phyloP scores from a whole-genome alignment of 106 monocot genomes.

The Allium sativum region DNA sequence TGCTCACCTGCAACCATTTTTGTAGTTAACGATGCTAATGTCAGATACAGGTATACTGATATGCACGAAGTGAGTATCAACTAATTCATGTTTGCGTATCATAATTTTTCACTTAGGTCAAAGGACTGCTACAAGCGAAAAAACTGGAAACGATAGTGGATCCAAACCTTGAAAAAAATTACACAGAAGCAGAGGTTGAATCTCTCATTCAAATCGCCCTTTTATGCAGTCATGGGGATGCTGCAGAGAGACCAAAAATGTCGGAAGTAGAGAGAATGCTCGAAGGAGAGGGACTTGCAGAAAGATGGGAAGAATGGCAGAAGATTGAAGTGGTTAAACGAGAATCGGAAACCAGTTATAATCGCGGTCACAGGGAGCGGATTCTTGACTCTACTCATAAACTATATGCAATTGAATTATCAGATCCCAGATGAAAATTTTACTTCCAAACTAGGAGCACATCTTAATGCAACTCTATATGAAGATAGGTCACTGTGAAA shows the following conservation, averaged over 20 bases:
- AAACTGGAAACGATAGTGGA: constrained; percentile 57
- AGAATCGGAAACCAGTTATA: constrained; percentile 53
- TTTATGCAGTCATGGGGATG: constrained; percentile 51
- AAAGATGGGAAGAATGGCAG: constrained; percentile 81
- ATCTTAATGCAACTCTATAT: neutral
- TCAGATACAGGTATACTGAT: neutral
- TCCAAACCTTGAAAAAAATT: constrained; percentile 41
- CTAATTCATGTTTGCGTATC: neutral
- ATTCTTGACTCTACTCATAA: constrained; percentile 57
- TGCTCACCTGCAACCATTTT: too few species aligned
- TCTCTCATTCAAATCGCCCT: constrained; percentile 65
- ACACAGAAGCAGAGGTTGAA: constrained; percentile 57
- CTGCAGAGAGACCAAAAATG: constrained; percentile 62
- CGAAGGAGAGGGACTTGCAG: constrained; percentile 64
- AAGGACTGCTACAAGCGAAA: constrained; percentile 71
- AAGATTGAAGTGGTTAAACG: constrained; percentile 67
- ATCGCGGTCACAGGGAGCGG: constrained; percentile 59
- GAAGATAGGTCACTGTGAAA: too few species aligned
- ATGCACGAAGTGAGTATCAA: neutral
- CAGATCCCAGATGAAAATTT: constrained; percentile 47
- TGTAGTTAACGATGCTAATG: too few species aligned
- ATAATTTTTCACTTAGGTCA: constrained; percentile 37
- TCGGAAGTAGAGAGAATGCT: constrained; percentile 74
- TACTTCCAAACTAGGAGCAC: neutral
- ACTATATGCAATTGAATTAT: constrained; percentile 67